A percentile compares a stretch with the other conserved stretches of the same genome.
Conservation (phyloP, 2,329 filamentous ascomycete genomes). For the Aurifilum marmelostoma region DNA sequence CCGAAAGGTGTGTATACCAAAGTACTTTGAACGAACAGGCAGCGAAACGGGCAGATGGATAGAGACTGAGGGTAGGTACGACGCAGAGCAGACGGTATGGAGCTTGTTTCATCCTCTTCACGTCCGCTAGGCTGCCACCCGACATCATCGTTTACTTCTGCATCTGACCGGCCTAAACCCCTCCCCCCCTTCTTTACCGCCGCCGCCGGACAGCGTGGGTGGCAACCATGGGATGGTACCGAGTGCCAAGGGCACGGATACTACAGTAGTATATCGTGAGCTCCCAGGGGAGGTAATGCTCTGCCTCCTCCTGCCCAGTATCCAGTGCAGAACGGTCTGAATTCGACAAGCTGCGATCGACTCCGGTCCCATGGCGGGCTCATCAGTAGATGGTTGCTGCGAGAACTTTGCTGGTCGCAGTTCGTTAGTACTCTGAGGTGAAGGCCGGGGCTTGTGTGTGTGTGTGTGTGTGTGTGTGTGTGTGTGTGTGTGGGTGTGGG, state of each 20-base stretch:
- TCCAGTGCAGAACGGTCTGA: not conserved
- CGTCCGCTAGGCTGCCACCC: not conserved
- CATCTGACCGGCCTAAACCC: slow-evolving; percentile 13
- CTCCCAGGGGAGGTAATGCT: slow-evolving; percentile 2
- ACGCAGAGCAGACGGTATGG: not conserved
- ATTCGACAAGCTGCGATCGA: not conserved
- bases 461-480: not conserved
- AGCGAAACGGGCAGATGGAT: not conserved
- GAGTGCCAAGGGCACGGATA: not conserved
- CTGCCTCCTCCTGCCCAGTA: not conserved
- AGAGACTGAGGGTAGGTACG: not conserved
- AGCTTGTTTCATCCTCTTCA: not conserved
- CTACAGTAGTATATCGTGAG: not conserved
- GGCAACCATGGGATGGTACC: not conserved
- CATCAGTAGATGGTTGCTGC: not conserved
- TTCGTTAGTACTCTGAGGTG: not conserved
- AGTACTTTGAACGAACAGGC: not conserved
- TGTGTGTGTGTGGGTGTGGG: not conserved
- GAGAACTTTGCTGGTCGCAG: not conserved
- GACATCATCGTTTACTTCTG: not conserved
- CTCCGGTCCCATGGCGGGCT: not conserved
- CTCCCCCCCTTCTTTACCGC: not conserved
- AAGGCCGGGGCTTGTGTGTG: not conserved
- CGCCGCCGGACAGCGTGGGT: slow-evolving; percentile 3
- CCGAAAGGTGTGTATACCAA: not conserved